Evolutionary conservation across 768 basidiomycete species (phyloP).

Genomic region (Tubosaeta brunneosetosa): DNA sequence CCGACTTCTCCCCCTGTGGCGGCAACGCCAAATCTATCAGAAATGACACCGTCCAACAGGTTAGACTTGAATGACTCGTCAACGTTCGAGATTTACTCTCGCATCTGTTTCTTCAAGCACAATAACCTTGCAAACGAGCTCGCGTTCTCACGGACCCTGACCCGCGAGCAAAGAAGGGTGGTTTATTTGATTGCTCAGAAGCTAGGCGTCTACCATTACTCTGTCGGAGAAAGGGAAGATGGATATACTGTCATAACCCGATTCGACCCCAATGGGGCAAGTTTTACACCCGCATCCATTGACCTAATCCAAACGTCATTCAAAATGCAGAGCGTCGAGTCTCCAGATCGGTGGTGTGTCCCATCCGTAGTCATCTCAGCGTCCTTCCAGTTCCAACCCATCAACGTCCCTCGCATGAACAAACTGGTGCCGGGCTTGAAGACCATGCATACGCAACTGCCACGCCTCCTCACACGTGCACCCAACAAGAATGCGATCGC

Average conservation of each 20-base stretch:
- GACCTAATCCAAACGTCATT: conserved; percentile 12
- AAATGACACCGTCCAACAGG: too few relatives aligned
- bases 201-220: conserved; percentile 94
- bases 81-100: conserved; percentile 94
- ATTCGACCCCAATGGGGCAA: conserved; percentile 76
- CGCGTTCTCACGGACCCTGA: conserved; percentile 84
- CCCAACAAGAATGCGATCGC: conserved; percentile 86
- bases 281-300: conserved; percentile 27
- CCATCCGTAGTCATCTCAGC: conserved; percentile 76
- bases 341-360: conserved; percentile 64
- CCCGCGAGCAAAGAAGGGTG: conserved; percentile 80
- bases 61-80: conserved; percentile 95
- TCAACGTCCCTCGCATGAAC: conserved; percentile 75
- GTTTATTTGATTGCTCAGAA: conserved; percentile 97
- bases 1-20: too few relatives aligned
- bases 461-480: conserved; percentile 74
- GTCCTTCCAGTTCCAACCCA: conserved; percentile 40
- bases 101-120: conserved; percentile 95
- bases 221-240: conserved; percentile 88
- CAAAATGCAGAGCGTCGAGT: conserved; percentile 39
- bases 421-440: conserved; percentile 99
- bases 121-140: conserved; percentile 96
- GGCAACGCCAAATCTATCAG: too few relatives aligned
- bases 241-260: conserved; percentile 92
- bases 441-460: conserved; percentile 73